These are phyloP conservation scores for Sphaerulina populicola DNA, from an alignment of 2,329 filamentous ascomycete genomes.

Conservation along the genomic window DNA sequence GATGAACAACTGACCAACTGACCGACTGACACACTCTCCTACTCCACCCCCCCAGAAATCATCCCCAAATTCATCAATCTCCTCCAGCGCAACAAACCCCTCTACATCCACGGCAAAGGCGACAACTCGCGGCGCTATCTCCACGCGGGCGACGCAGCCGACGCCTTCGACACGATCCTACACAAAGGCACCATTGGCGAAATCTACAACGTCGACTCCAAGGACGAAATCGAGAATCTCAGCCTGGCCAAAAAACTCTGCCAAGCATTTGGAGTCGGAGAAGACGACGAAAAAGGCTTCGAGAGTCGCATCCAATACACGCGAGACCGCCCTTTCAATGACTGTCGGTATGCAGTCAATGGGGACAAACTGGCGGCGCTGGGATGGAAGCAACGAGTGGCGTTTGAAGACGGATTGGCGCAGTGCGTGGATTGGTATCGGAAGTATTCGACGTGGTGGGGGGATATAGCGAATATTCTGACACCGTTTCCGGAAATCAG, in stretches of 20 bases:
- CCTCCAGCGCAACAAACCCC: constrained; percentile 56
- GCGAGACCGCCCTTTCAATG: constrained; percentile 70
- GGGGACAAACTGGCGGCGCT: constrained; percentile 58
- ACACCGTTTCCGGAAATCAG: constrained; percentile 50
- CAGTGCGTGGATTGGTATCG: constrained; percentile 64
- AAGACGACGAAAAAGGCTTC: constrained; percentile 37
- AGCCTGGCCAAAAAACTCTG: constrained; percentile 60
- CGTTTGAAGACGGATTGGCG: constrained; percentile 55
- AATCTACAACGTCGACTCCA: constrained; percentile 74
- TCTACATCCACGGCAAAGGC: constrained; percentile 69
- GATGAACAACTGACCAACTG: too few relatives aligned
- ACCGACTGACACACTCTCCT: not conserved
- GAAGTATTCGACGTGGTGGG: constrained; percentile 62
- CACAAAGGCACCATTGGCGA: constrained; percentile 67
- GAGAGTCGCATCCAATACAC: constrained; percentile 64
- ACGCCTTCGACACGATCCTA: constrained; percentile 75
- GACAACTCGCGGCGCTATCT: constrained; percentile 67
- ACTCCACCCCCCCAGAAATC: constrained; percentile 50
- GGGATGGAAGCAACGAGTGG: constrained; percentile 61
- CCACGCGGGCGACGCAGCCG: constrained; percentile 68
- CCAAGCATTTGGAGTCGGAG: constrained; percentile 49
- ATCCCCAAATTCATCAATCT: constrained; percentile 75
- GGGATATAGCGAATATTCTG: constrained; percentile 59
- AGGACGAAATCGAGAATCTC: constrained; percentile 68
- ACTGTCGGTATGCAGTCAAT: constrained; percentile 64